Percentiles rank a stretch among this genome's conserved stretches.
These are phyloP conservation scores for Sporothrix mexicana DNA, from an alignment of 2,329 filamentous ascomycete species.

Conservation along the genomic window DNA sequence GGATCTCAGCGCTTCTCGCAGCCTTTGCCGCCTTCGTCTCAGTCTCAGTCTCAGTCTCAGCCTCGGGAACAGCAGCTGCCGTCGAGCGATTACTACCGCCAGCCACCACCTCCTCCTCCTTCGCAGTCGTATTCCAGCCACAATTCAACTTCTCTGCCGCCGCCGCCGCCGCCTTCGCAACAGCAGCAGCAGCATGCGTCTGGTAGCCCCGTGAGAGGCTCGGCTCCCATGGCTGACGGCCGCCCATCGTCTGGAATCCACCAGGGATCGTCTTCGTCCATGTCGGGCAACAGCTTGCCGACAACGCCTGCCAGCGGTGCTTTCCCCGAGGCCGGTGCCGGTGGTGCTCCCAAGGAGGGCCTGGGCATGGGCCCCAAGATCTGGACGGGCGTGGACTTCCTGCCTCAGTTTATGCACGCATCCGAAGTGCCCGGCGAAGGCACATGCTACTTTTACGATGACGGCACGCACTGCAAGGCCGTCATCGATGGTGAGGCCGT, in stretches of 20 bases:
- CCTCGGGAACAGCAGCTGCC: not conserved
- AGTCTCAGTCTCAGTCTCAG: not conserved
- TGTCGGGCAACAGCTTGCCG: not conserved
- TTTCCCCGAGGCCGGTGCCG: conserved; percentile 49
- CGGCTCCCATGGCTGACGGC: not conserved
- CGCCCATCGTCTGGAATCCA: not conserved
- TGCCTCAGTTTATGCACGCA: conserved; percentile 68
- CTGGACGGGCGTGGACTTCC: conserved; percentile 70
- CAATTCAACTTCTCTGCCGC: not conserved
- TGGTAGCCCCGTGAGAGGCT: conserved; percentile 14
- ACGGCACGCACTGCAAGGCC: conserved; percentile 81
- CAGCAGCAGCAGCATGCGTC: conserved; percentile 11
- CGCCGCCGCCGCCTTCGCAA: not conserved
- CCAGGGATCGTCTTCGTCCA: too few relatives aligned
- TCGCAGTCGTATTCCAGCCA: conserved; percentile 14
- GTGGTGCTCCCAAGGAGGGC: conserved; percentile 59
- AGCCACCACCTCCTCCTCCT: not conserved
- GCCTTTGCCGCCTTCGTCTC: conserved; percentile 4
- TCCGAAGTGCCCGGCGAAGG: conserved; percentile 78
- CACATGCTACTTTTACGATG: conserved; percentile 83
- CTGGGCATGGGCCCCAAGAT: conserved; percentile 63
- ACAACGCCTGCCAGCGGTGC: conserved; percentile 33
- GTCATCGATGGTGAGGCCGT: conserved; percentile 84
- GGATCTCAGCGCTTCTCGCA: conserved; percentile 22
- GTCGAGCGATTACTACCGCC: conserved; percentile 24